phyloP scores from a whole-genome alignment of 1,284 basidiomycete genomes.

The Fomes fomentarius region DNA sequence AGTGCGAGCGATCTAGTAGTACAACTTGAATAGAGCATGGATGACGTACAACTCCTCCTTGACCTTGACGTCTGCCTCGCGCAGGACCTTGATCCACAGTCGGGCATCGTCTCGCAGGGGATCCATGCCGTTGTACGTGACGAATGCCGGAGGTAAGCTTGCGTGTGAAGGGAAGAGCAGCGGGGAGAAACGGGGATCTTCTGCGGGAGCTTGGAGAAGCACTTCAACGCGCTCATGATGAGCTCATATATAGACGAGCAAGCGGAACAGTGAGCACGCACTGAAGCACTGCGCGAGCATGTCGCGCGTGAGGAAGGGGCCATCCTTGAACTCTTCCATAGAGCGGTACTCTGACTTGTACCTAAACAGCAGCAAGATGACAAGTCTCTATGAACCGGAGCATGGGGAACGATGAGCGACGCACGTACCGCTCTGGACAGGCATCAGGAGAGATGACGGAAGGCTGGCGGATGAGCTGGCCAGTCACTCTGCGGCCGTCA shows the following conservation, averaged over 20 bases:
- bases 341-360: background rate
- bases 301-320: background rate
- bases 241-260: too few relatives aligned
- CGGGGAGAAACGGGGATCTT: background rate
- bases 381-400: background rate
- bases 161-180: background rate
- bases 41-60: background rate
- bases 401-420: too few relatives aligned
- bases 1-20: background rate
- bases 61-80: background rate
- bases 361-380: background rate
- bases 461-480: conserved; percentile 14
- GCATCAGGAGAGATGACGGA: conserved; percentile 8
- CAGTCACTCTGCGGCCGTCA: conserved; percentile 9
- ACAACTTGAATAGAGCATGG: background rate
- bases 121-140: background rate
- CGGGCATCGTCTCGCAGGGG: background rate
- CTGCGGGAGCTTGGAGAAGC: background rate
- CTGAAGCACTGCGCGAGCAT: background rate
- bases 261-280: background rate
- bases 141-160: background rate
- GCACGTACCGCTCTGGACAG: conserved; percentile 15
- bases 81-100: background rate
- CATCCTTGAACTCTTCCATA: background rate
- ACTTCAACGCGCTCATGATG: background rate